Conservation (phyloP, 306 rosid species). For the Corylus americana region DNA sequence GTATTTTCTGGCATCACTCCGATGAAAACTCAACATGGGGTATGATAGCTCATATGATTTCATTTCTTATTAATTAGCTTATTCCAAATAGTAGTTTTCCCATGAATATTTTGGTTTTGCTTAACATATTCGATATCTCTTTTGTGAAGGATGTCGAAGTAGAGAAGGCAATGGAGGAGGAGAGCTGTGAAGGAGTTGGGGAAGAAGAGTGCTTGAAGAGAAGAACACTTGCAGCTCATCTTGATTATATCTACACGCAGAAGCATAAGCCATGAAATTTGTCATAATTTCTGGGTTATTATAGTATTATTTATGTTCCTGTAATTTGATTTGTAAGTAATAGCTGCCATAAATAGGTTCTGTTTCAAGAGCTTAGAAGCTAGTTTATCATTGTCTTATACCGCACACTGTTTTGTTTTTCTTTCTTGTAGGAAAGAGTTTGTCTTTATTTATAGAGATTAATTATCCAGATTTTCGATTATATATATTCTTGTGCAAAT, state of each 20-base stretch:
- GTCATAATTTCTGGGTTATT: neutral
- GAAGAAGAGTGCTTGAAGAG: slow-evolving; percentile 84
- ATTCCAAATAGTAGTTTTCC: neutral
- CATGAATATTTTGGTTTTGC: neutral
- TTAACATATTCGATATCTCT: neutral
- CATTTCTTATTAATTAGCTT: neutral
- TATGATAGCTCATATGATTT: neutral
- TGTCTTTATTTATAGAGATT: neutral
- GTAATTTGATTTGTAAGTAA: slow-evolving; percentile 27
- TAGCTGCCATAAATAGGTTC: slow-evolving; percentile 15
- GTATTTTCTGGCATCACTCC: slow-evolving; percentile 27
- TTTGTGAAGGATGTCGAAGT: slow-evolving; percentile 47
- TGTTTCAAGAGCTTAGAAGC: neutral
- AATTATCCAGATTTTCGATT: neutral
- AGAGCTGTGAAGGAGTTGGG: slow-evolving; percentile 60
- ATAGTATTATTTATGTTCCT: neutral
- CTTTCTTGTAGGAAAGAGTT: slow-evolving; percentile 16
- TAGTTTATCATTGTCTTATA: neutral
- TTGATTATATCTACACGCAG: slow-evolving; percentile 83
- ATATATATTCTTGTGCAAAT: neutral
- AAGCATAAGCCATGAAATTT: slow-evolving; percentile 54
- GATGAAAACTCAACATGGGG: slow-evolving; percentile 16
- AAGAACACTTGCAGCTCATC: slow-evolving; percentile 85
- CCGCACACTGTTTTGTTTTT: neutral
- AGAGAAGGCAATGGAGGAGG: slow-evolving; percentile 42